These are phyloP conservation scores for Aspergillus novofumigatus DNA, from an alignment of 2,329 filamentous ascomycete species.

Conservation along the genomic window DNA sequence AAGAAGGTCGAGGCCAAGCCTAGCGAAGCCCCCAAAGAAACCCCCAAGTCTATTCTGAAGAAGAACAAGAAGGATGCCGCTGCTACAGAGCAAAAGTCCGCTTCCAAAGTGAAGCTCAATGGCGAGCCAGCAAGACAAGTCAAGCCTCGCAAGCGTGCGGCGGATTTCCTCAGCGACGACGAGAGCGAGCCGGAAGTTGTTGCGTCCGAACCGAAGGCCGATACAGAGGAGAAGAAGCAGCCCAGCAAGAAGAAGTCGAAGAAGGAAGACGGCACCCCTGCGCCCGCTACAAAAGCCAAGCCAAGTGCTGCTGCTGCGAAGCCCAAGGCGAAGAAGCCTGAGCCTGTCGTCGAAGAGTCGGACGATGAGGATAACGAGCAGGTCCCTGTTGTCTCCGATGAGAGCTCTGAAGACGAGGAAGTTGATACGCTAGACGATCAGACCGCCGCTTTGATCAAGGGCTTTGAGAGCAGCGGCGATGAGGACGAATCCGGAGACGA, in stretches of 20 bases:
- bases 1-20: constrained; percentile 46
- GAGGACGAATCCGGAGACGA: constrained; percentile 47
- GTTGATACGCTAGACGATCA: constrained; percentile 47
- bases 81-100: constrained; percentile 21
- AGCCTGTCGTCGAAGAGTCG: constrained; percentile 33
- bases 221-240: constrained; percentile 36
- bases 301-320: constrained; percentile 15
- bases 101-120: constrained; percentile 29
- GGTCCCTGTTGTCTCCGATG: constrained; percentile 13
- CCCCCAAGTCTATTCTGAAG: constrained; percentile 32
- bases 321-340: constrained; percentile 45
- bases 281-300: constrained; percentile 24
- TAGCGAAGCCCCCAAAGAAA: constrained; percentile 23
- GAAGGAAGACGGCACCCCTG: constrained; percentile 31
- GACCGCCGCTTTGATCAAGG: constrained; percentile 51
- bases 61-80: constrained; percentile 23
- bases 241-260: constrained; percentile 45
- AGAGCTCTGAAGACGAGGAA: constrained; percentile 25
- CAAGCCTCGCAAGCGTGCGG: constrained; percentile 46
- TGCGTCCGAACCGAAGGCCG: constrained; percentile 13
- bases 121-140: constrained; percentile 31
- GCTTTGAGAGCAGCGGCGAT: constrained; percentile 54
- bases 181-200: constrained; percentile 27
- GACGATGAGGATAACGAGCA: constrained; percentile 31
- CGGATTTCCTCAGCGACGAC: constrained; percentile 45